Evolutionary conservation across 2,329 filamentous ascomycete genomes (phyloP), one percentile per base, ranked within the genome.

Genomic region (Botrytis fragariae): DNA sequence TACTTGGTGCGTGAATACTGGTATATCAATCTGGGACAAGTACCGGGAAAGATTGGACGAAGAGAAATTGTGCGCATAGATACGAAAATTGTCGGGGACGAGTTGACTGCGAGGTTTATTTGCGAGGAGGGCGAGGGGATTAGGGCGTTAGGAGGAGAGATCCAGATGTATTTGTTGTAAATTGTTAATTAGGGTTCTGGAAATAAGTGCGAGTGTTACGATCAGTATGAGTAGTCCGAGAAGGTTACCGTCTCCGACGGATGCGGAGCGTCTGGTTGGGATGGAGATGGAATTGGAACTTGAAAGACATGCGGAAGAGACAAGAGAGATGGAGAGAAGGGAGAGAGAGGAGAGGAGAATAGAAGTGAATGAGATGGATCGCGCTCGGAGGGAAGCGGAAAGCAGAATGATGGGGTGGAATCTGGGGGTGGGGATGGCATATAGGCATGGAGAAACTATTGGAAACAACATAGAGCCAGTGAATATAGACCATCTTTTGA

Each of bases 251-350:
- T 8, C 51, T 54, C 51, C 6, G 16, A 4, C n/a, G 14, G 14
- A 9, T 57, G 0, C 14, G n/a, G 6, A 29, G 14, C 2, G 48
- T n/a, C 2, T n/a, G n/a, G 0, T 8, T 54, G 22, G 0, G 25
- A 3, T 5, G 9, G 22, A 51, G 4, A 12, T 51, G 3, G 22
- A 25, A 14, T 12, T 25, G 22, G 8, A 10, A 3, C 20, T 48
- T 9, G 45, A 51, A n/a, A 25, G 4, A 10, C 10, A 51, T 12
- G 45, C 22, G 10, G 25, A 54, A 16, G n/a, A 29, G 51, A 18
- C 2, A n/a, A 29, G 25, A 8, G 51, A 51, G 22, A n/a, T 10
- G 2, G 48, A 12, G 20, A 25, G 9, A 25, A 14, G 1, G 25
- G 0, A 25, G 48, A 25, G 48, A 2, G 48, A 25, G 4, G 48